Evolutionary conservation across 805 yeast species (phyloP).

Genomic region (Monosporozyma solicola): DNA sequence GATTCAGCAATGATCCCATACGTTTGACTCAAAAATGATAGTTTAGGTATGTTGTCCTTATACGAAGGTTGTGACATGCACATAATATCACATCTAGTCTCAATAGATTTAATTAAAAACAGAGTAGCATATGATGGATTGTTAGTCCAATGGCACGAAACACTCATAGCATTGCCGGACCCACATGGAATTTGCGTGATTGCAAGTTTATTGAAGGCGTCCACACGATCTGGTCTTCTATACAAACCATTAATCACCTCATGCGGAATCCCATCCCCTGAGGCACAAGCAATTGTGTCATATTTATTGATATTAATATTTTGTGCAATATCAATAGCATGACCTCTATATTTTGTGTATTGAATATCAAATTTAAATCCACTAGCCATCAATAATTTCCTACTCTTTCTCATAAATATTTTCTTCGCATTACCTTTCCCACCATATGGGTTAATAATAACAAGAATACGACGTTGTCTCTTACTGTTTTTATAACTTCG

Average conservation of each 20-base stretch:
- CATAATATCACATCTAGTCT: constrained; percentile 71
- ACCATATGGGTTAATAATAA: constrained; percentile 81
- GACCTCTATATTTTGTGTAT: constrained; percentile 59
- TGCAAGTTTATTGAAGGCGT: constrained; percentile 55
- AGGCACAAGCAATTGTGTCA: constrained; percentile 81
- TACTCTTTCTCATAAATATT: constrained; percentile 46
- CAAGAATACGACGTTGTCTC: constrained; percentile 43
- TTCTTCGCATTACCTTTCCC: constrained; percentile 73
- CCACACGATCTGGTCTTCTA: constrained; percentile 50
- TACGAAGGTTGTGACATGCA: constrained; percentile 51
- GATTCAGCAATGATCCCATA: constrained; percentile 89
- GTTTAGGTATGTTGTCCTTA: constrained; percentile 31
- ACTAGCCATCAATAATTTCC: constrained; percentile 70
- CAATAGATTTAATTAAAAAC: constrained; percentile 58
- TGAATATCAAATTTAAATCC: constrained; percentile 44
- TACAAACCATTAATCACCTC: constrained; percentile 88
- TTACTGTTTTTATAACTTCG: constrained; percentile 35
- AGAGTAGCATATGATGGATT: constrained; percentile 65
- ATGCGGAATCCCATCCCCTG: constrained; percentile 96
- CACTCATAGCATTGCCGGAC: constrained; percentile 87
- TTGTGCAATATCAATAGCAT: constrained; percentile 64
- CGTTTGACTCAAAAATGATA: constrained; percentile 80
- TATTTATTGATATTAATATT: constrained; percentile 45
- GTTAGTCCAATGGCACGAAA: constrained; percentile 68
- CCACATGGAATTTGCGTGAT: constrained; percentile 91